A percentile compares a stretch with the other conserved stretches of the same genome.
phyloP scores from a whole-genome alignment of 257 asterid genomes.

The Hygrophila difformis region DNA sequence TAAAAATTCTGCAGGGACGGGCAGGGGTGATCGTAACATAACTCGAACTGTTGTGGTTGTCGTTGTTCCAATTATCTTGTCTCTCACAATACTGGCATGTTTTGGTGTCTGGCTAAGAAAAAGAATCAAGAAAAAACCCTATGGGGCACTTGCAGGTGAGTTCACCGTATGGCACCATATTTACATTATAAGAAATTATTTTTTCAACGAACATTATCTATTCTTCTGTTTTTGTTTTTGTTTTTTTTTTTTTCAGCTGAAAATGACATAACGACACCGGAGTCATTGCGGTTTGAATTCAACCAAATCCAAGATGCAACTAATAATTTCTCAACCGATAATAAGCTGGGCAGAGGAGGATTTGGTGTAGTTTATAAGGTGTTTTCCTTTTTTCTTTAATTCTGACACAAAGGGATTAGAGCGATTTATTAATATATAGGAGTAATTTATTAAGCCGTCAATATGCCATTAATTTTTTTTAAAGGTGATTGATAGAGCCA shows the following conservation, averaged over 20 bases:
- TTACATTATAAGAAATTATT: too few species aligned
- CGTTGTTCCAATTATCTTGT: background rate
- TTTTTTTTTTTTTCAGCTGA: background rate
- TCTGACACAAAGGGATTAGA: too few species aligned
- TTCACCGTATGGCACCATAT: background rate
- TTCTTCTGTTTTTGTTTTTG: too few species aligned
- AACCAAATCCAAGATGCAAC: constrained; percentile 13
- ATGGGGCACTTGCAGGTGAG: background rate
- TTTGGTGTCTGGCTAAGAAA: background rate
- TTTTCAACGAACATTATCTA: too few species aligned
- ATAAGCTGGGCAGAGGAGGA: constrained; percentile 19
- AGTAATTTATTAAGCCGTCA: too few species aligned
- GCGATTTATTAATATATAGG: too few species aligned
- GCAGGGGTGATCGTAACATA: background rate
- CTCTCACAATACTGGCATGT: background rate
- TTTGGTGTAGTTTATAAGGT: constrained; percentile 23
- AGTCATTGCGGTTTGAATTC: constrained; percentile 15
- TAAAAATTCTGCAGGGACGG: constrained; percentile 16
- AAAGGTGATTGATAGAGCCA: too few species aligned
- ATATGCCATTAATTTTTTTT: too few species aligned
- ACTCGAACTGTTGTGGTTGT: constrained; percentile 7
- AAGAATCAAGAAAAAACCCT: background rate
- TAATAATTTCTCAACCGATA: constrained; percentile 11
- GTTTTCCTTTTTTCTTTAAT: too few species aligned
- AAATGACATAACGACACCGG: background rate